Percentiles rank a stretch among this genome's conserved stretches.
Evolutionary conservation across 2,329 filamentous ascomycete genomes (phyloP).

Genomic region (Monosporascus sp.): DNA sequence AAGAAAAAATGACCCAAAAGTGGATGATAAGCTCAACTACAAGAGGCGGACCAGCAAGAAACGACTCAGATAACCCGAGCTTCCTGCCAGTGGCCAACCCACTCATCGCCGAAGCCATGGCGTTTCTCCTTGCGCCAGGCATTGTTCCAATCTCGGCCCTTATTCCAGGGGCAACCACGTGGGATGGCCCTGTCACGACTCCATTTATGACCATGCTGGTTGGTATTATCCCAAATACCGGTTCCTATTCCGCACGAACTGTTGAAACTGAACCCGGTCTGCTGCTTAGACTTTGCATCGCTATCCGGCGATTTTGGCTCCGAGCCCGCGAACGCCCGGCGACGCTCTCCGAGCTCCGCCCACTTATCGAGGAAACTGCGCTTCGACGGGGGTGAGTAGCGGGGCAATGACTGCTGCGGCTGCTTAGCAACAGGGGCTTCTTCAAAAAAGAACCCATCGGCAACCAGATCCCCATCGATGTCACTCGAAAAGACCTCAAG

Average conservation of each 20-base stretch:
- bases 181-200: constrained; percentile 42
- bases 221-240: constrained; percentile 42
- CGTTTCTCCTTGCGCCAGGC: constrained; percentile 56
- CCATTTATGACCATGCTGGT: constrained; percentile 32
- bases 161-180: constrained; percentile 50
- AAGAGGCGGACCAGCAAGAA: constrained; percentile 46
- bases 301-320: constrained; percentile 46
- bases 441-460: constrained; percentile 70
- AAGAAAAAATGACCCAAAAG: constrained; percentile 8
- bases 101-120: constrained; percentile 75
- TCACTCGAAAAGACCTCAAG: constrained; percentile 37
- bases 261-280: constrained; percentile 29
- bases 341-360: constrained; percentile 79
- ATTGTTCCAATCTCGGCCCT: constrained; percentile 54
- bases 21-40: constrained; percentile 47
- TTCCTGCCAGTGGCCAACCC: constrained; percentile 88
- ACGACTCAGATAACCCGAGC: constrained; percentile 29
- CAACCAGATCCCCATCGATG: constrained; percentile 60
- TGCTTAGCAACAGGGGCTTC: constrained; percentile 46
- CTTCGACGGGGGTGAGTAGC: constrained; percentile 65
- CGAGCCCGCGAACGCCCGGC: constrained; percentile 60
- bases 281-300: constrained; percentile 41
- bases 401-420: constrained; percentile 34
- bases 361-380: constrained; percentile 71
- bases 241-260: constrained; percentile 31